Percentiles rank a stretch among this genome's conserved stretches.
Conservation (phyloP, 75 land plant species). For the Selaginella tamariscina region DNA sequence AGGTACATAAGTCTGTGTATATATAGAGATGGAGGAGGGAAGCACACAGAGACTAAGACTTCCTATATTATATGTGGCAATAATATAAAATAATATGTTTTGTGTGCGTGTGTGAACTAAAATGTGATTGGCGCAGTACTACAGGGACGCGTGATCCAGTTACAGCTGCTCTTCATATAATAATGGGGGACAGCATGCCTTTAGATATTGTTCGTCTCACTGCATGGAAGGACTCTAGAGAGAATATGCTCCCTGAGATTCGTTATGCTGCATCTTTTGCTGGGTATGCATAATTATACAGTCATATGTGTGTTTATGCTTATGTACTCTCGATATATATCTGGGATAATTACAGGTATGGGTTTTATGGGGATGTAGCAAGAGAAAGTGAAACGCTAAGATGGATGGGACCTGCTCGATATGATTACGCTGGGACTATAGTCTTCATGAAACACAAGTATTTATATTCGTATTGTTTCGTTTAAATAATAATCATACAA, state of each 20-base stretch:
- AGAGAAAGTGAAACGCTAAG: slow-evolving; percentile 74
- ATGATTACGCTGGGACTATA: slow-evolving; percentile 78
- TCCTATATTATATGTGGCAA: too few relatives aligned
- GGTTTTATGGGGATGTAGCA: slow-evolving; percentile 96
- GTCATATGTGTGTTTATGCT: not conserved
- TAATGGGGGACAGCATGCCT: slow-evolving; percentile 61
- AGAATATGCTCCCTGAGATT: slow-evolving; percentile 41
- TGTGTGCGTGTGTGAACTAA: not conserved
- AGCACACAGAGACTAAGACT: too few relatives aligned
- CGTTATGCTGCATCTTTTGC: slow-evolving; percentile 90
- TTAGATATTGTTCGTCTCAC: slow-evolving; percentile 77
- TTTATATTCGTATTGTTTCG: too few relatives aligned
- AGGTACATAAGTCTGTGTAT: slow-evolving; percentile 41
- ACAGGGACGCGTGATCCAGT: slow-evolving; percentile 78
- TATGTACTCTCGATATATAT: too few relatives aligned
- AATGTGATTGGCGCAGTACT: slow-evolving; percentile 38
- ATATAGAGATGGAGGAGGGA: too few relatives aligned
- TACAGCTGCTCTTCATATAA: slow-evolving; percentile 85
- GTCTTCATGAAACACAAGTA: slow-evolving; percentile 88
- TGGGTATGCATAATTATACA: slow-evolving; percentile 39
- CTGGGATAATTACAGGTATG: slow-evolving; percentile 85
- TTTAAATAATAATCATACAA: too few relatives aligned
- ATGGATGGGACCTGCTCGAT: slow-evolving; percentile 97
- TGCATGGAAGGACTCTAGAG: slow-evolving; percentile 47
- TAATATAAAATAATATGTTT: too few relatives aligned